Base-by-base conservation (phyloP, 176 grass and related monocot genomes). In the Rhynchospora pubera region DNA sequence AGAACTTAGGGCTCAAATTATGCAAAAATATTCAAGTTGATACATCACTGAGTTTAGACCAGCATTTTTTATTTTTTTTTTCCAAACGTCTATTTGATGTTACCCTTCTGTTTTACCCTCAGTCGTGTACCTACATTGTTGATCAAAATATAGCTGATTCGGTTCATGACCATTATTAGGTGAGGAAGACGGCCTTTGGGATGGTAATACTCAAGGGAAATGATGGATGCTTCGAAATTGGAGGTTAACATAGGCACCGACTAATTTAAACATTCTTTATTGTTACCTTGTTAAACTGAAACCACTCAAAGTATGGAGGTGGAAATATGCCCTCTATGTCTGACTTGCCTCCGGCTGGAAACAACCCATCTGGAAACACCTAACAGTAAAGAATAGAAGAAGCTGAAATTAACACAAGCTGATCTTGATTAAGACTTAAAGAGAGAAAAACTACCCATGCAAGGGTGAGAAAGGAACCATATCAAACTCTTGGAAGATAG, bases 291-390 rank as follows among this genome's bases (percentile, higher is more conserved):
- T 94, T 86, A 74, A 93, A 93, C 78, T 97, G 92, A 69, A 94
- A 97, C 92, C 95, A 97, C 67, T 97, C 92, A 1, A 93, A 97
- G 63, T 93, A 97, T 11, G 90, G 95, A 44, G 83, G 85, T 2
- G 92, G 92, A 57, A 93, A 94, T 86, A 97, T 87, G 59, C 88
- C 88, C 62, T 93, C 90, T 57, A 93, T 93, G 0, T 91, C 85
- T 1, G 95, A 93, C 28, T 93, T 93, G 5, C 87, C 95, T 39
- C 92, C 90, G 16, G 95, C 92, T 30, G 85, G 85, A 78, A 90
- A 93, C 0, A 83, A 39, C 4, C 92, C 92, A 85, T 98, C 95
- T 28, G 82, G 90, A 72, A 93, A 94, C 6, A 91, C 89, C 95
- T 98, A 80, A 62, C 55, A 24, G 10, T 34, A 24, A 71, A 32